A percentile compares a stretch with the other conserved stretches of the same genome.
Conservation (phyloP, 768 basidiomycete genomes). For the Rhodosporidiobolus sp. region DNA sequence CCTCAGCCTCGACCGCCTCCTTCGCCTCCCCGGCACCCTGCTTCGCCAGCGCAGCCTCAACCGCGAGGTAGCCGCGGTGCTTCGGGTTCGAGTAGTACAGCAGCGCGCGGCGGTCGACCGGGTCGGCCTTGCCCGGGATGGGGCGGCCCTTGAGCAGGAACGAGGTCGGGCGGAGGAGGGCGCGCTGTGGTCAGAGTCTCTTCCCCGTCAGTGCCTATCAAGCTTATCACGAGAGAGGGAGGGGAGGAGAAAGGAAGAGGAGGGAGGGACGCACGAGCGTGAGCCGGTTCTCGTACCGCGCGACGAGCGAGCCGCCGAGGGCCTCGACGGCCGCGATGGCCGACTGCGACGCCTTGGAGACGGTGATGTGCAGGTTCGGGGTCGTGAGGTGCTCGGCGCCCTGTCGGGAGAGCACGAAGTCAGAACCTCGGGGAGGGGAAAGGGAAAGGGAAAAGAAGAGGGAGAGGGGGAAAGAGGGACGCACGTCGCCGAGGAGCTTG, state of each 20-base stretch:
- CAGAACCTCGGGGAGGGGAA: not conserved
- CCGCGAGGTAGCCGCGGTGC: conserved; percentile 42
- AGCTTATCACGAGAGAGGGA: not conserved
- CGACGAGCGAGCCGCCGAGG: conserved; percentile 75
- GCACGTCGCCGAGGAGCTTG: conserved; percentile 80
- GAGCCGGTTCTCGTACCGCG: conserved; percentile 85
- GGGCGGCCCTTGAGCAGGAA: conserved; percentile 21
- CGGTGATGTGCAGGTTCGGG: conserved; percentile 62
- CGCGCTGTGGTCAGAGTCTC: conserved; percentile 23
- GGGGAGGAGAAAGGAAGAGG: not conserved
- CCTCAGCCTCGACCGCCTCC: not conserved
- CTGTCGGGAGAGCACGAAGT: conserved; percentile 49
- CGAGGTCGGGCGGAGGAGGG: conserved; percentile 35
- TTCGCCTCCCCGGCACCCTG: not conserved
- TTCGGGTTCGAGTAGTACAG: conserved; percentile 44
- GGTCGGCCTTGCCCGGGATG: conserved; percentile 41
- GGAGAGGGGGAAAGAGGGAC: conserved; percentile 43
- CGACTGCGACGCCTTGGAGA: conserved; percentile 79
- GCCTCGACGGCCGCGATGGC: conserved; percentile 81
- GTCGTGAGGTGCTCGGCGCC: conserved; percentile 65
- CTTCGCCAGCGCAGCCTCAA: not conserved
- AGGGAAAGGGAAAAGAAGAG: not conserved
- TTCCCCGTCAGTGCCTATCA: not conserved
- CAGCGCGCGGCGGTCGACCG: conserved; percentile 43
- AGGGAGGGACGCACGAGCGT: conserved; percentile 52